Evolutionary conservation across 441 rosid genomes (phyloP).

Genomic region (Sinapis alba): DNA sequence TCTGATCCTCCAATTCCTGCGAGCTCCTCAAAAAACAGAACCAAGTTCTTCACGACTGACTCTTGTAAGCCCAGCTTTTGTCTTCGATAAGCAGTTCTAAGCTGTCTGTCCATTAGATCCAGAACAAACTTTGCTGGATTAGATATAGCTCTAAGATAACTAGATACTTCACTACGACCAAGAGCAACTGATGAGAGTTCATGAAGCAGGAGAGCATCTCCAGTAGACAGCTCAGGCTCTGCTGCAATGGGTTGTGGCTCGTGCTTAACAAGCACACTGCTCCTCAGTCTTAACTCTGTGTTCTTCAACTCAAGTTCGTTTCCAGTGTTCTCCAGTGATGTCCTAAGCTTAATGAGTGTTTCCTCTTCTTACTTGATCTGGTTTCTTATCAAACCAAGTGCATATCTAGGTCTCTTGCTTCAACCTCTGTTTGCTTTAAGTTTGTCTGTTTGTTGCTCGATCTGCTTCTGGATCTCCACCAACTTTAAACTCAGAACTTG

Average conservation of each 20-base stretch:
- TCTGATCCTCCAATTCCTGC: not conserved
- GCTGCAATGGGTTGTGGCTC: not conserved
- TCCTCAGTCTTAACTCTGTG: not conserved
- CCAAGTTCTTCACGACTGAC: not conserved
- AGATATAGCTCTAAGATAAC: not conserved
- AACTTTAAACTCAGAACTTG: not conserved
- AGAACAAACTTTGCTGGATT: not conserved
- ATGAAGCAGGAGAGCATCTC: not conserved
- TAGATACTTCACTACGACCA: not conserved
- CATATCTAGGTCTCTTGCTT: not conserved
- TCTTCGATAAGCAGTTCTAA: not conserved
- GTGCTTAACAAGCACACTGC: slow-evolving; percentile 2
- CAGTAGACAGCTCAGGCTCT: not conserved
- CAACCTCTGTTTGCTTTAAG: not conserved
- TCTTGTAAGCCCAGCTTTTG: not conserved
- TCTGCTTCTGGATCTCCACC: not conserved
- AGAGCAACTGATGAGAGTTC: not conserved
- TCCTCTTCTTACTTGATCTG: slow-evolving; percentile 1
- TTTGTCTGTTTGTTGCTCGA: not conserved
- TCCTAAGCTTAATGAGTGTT: slow-evolving; percentile 2
- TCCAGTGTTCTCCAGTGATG: not conserved
- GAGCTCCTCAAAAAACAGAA: not conserved
- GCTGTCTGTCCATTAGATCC: not conserved
- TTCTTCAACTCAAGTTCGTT: not conserved
- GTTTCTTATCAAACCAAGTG: slow-evolving; percentile 3